phyloP scores from a whole-genome alignment of 129 eudicot genomes.

The Sambucus nigra region DNA sequence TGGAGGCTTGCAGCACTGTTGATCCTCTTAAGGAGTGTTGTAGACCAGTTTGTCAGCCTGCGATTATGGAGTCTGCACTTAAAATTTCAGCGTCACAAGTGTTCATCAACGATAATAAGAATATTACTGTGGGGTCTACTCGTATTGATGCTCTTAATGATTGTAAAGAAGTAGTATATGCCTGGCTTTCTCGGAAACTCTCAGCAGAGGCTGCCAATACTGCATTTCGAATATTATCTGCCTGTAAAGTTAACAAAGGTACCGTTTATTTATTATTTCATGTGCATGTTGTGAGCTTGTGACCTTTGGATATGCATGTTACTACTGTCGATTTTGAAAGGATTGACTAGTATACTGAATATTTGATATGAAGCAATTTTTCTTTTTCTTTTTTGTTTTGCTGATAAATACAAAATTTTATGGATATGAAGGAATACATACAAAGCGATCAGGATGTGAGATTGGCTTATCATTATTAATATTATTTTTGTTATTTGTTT shows the following conservation, averaged over 20 bases:
- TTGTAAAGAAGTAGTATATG: conserved; percentile 71
- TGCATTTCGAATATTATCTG: conserved; percentile 61
- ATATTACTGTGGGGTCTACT: conserved; percentile 28
- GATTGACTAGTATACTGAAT: too few relatives aligned
- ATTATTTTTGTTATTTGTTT: too few relatives aligned
- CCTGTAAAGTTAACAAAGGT: conserved; percentile 95
- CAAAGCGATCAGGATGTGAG: too few relatives aligned
- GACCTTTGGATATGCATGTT: too few relatives aligned
- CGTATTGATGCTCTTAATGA: conserved; percentile 50
- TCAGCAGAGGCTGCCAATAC: conserved; percentile 58
- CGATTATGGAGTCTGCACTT: conserved; percentile 85
- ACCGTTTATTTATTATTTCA: not conserved
- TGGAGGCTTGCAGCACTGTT: conserved; percentile 75
- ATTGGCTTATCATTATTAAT: too few relatives aligned
- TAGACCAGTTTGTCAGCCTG: conserved; percentile 73
- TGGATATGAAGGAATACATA: too few relatives aligned
- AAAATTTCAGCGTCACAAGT: conserved; percentile 37
- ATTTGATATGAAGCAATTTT: too few relatives aligned
- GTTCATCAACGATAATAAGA: conserved; percentile 21
- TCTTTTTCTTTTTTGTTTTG: too few relatives aligned
- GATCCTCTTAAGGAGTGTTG: conserved; percentile 95
- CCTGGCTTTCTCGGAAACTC: conserved; percentile 81
- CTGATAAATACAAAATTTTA: too few relatives aligned
- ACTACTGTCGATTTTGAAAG: too few relatives aligned
- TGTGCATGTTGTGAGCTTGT: not conserved